A percentile compares a stretch with the other conserved stretches of the same genome.
Conservation (phyloP, 495 filamentous ascomycete genomes). For the Tuber microsphaerosporum region DNA sequence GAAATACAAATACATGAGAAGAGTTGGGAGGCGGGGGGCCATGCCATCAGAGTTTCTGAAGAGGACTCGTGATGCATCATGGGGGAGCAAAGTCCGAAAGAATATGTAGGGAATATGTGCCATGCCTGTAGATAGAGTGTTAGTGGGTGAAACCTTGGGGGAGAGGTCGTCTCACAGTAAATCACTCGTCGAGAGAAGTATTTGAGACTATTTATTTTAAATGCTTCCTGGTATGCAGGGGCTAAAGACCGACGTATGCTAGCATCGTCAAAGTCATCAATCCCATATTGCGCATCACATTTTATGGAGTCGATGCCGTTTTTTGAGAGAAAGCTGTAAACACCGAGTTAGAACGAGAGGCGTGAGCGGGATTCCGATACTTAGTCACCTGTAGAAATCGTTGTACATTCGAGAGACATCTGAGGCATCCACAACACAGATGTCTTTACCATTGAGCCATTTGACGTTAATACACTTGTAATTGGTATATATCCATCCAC, state of each 20-base stretch:
- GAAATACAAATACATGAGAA: background rate
- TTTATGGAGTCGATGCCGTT: conserved; percentile 77
- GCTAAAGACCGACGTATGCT: conserved; percentile 59
- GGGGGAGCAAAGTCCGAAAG: conserved; percentile 32
- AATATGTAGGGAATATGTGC: conserved; percentile 34
- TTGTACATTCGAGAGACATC: conserved; percentile 72
- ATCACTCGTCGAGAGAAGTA: conserved; percentile 73
- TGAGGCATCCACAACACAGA: conserved; percentile 61
- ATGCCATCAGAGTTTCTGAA: conserved; percentile 75
- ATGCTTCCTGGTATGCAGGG: conserved; percentile 73
- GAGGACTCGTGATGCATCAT: conserved; percentile 41
- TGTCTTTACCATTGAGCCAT: conserved; percentile 41
- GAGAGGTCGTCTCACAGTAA: conserved; percentile 51
- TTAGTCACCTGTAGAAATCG: conserved; percentile 64
- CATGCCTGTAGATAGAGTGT: conserved; percentile 26
- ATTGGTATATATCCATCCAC: conserved; percentile 61
- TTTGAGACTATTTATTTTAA: conserved; percentile 66
- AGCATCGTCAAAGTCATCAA: conserved; percentile 59
- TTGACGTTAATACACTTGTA: conserved; percentile 58
- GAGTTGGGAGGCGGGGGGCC: background rate
- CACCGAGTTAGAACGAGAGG: background rate
- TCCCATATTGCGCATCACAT: conserved; percentile 79
- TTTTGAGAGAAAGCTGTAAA: conserved; percentile 54
- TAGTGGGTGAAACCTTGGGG: background rate
- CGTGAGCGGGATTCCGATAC: background rate